Evolutionary conservation across 208 protist species (phyloP), one percentile per base, ranked within the genome.

Genomic region (Crithidia fasciculata): DNA sequence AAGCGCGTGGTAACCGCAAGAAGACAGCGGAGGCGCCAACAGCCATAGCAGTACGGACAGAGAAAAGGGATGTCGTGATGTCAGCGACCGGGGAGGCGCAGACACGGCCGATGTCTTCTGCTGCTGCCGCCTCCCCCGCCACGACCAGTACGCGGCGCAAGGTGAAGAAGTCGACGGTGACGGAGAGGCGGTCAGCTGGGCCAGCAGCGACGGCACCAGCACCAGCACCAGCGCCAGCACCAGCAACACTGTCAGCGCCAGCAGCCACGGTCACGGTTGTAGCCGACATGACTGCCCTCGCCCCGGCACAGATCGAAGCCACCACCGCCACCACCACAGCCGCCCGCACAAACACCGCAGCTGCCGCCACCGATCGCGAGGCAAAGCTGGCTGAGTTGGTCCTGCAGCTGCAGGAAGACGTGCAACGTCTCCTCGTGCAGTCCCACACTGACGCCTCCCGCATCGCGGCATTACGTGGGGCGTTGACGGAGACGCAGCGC

Each of bases 361-460:
- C 61, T 5, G 45, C 45, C 18, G 61, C 61, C 18, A 57, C 54
- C 9, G 67, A 64, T 43, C 54, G 56, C 2, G 54, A 72, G 56
- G 7, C 55, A 36, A n/a, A 63, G 56, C 67, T 72, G 12, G 57
- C 45, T 2, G 41, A n/a, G 28, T 19, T 72, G 8, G 67, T 72
- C 6, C 56, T 64, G 56, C 67, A 63, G 9, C 67, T 69, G 8
- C 39, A 64, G 8, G 44, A 55, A 2, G 54, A 63, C 36, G 67
- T 63, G 67, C 56, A 63, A 44, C 9, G 4, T 5, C 56, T 64
- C n/a, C 67, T 72, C 8, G 16, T 37, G 45, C 67, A 72, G 36
- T 64, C 54, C 45, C 54, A 72, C 43, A 72, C 44, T 5, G 67
- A 62, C 18, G 56, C 56, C 28, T 56, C 67, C 7, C 57, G 67